A percentile compares a stretch with the other conserved stretches of the same genome.
Evolutionary conservation across 495 filamentous ascomycete genomes (phyloP).

Genomic region (Penicillium coprophilum): DNA sequence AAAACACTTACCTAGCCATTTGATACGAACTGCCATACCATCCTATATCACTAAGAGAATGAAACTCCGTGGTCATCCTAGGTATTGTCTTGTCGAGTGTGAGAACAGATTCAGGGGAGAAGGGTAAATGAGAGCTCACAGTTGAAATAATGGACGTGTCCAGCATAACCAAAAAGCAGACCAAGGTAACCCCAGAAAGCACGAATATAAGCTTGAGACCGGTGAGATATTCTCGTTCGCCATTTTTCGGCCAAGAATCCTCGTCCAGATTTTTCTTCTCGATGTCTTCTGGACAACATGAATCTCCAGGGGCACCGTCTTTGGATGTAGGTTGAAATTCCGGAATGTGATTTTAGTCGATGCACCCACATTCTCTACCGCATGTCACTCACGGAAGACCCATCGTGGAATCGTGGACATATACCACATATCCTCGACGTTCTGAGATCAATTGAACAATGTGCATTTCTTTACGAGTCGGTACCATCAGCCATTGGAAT

Average conservation of each 20-base stretch:
- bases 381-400: not conserved
- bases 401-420: not conserved
- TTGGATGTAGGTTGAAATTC: not conserved
- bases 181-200: constrained; percentile 14
- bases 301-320: not conserved
- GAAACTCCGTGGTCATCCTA: constrained; percentile 41
- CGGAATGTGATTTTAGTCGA: not conserved
- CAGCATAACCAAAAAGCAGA: constrained; percentile 21
- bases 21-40: constrained; percentile 51
- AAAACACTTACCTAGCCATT: constrained; percentile 32
- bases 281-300: not conserved
- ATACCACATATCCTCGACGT: not conserved
- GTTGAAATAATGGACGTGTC: constrained; percentile 24
- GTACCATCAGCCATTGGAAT: not conserved
- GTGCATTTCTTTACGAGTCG: not conserved
- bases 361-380: not conserved
- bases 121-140: constrained; percentile 6
- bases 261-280: not conserved
- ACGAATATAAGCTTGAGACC: constrained; percentile 17
- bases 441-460: not conserved
- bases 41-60: constrained; percentile 42
- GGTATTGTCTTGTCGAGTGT: constrained; percentile 36
- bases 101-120: not conserved
- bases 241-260: constrained; percentile 1
- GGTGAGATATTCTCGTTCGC: constrained; percentile 17